A percentile compares a stretch with the other conserved stretches of the same genome.
These are phyloP conservation scores for Triglochin maritima DNA, from an alignment of 106 monocot species.

Conservation along the genomic window DNA sequence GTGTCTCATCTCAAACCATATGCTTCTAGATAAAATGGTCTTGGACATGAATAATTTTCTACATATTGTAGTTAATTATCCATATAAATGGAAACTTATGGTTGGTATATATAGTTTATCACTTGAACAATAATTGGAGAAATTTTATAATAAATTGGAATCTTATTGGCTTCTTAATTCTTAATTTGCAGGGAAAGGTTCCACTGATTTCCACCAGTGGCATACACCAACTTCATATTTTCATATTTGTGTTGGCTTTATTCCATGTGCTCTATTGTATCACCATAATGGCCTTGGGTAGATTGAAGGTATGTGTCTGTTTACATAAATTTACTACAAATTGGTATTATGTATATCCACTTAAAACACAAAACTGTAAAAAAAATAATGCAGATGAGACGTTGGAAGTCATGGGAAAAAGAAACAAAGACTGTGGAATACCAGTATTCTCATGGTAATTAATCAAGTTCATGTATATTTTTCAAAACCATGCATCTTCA, in stretches of 20 bases:
- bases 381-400: slow-evolving; percentile 13
- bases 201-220: slow-evolving; percentile 23
- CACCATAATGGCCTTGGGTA: slow-evolving; percentile 20
- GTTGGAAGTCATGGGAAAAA: slow-evolving; percentile 29
- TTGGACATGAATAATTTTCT: too few relatives aligned
- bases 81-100: too few relatives aligned
- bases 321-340: neutral
- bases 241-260: slow-evolving; percentile 28
- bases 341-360: too few relatives aligned
- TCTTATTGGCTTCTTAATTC: neutral
- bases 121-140: neutral
- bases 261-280: slow-evolving; percentile 26
- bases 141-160: neutral
- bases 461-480: too few relatives aligned
- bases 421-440: slow-evolving; percentile 31
- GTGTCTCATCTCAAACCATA: too few relatives aligned
- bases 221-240: slow-evolving; percentile 34
- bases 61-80: too few relatives aligned
- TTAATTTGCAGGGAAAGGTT: slow-evolving; percentile 20
- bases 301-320: slow-evolving; percentile 14
- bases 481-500: too few relatives aligned
- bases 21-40: too few relatives aligned
- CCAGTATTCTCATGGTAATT: slow-evolving; percentile 26
- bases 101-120: neutral
- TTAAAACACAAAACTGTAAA: too few relatives aligned